Evolutionary conservation across 495 filamentous ascomycete species (phyloP).

Genomic region (Sporormia fimetaria): DNA sequence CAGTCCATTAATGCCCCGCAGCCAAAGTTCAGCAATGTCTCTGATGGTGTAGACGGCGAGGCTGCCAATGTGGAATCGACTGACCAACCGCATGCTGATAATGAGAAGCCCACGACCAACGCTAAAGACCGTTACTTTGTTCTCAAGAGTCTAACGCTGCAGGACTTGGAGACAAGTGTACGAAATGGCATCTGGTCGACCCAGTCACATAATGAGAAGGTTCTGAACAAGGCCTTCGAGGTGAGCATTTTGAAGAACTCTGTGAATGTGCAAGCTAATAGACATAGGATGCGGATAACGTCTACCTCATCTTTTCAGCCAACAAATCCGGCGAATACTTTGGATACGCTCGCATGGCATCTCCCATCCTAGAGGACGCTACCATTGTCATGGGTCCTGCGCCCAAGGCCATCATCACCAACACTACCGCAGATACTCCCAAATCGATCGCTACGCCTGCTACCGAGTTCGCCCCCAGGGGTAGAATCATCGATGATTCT

Average conservation of each 20-base stretch:
- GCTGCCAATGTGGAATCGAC: conserved; percentile 18
- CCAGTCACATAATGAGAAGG: conserved; percentile 80
- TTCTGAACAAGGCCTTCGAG: conserved; percentile 73
- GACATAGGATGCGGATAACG: conserved; percentile 60
- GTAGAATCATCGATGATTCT: conserved; percentile 86
- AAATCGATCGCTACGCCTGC: conserved; percentile 67
- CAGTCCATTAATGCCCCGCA: conserved; percentile 10
- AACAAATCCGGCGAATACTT: conserved; percentile 99
- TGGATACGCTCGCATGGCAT: conserved; percentile 87
- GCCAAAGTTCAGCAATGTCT: conserved; percentile 3
- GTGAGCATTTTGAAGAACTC: conserved; percentile 38
- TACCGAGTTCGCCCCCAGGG: conserved; percentile 69
- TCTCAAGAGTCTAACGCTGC: conserved; percentile 88
- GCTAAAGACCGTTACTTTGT: conserved; percentile 72
- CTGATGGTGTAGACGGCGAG: conserved; percentile 3
- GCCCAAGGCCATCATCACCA: conserved; percentile 41
- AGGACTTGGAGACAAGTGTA: conserved; percentile 86
- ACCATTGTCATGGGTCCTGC: conserved; percentile 54
- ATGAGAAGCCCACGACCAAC: conserved; percentile 9
- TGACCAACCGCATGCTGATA: conserved; percentile 10
- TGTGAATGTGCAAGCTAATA: conserved; percentile 13
- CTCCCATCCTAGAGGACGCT: conserved; percentile 67
- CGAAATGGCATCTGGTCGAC: conserved; percentile 86
- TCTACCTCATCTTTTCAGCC: conserved; percentile 94
- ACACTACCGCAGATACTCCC: conserved; percentile 51